Conservation (phyloP, 768 basidiomycete genomes). For the Fomitopsis serialis region DNA sequence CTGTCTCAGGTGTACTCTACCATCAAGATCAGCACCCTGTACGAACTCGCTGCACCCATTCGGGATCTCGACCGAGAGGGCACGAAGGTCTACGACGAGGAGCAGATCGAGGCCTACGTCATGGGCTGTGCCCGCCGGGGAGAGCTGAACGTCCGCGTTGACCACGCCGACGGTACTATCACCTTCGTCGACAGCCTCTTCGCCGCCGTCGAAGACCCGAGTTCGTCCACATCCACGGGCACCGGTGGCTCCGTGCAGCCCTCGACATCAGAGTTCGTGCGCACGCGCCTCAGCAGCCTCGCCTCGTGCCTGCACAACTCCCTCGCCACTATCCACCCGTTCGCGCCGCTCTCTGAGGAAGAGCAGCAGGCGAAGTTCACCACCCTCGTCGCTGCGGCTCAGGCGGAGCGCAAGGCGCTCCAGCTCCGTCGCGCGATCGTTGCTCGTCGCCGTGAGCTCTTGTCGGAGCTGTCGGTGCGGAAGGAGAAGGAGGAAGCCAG, state of each 20-base stretch:
- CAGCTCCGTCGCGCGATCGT: conserved; percentile 75
- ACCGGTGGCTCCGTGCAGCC: conserved; percentile 55
- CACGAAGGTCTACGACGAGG: conserved; percentile 51
- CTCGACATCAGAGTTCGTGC: conserved; percentile 64
- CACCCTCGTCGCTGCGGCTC: conserved; percentile 55
- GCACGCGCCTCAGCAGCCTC: conserved; percentile 72
- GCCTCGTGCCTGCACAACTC: conserved; percentile 71
- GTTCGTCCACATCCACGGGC: conserved; percentile 27
- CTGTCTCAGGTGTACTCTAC: conserved; percentile 90
- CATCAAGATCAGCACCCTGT: conserved; percentile 72
- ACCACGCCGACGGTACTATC: conserved; percentile 83
- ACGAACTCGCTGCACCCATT: conserved; percentile 75
- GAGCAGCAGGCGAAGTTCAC: conserved; percentile 55
- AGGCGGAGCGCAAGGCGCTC: conserved; percentile 73
- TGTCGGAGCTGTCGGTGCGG: conserved; percentile 76
- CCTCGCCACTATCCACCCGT: conserved; percentile 48
- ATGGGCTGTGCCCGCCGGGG: conserved; percentile 89
- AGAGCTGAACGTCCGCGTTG: conserved; percentile 80
- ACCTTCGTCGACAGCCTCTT: conserved; percentile 80
- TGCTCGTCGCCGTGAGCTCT: conserved; percentile 77
- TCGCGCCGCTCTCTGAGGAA: conserved; percentile 40
- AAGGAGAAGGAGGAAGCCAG: conserved; percentile 88
- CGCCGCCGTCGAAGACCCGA: conserved; percentile 32
- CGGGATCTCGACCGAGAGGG: conserved; percentile 46
- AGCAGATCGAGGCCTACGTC: conserved; percentile 84